A percentile compares a stretch with the other conserved stretches of the same genome.
phyloP scores from a whole-genome alignment of 2,329 filamentous ascomycete genomes.

The Fusarium equiseti region DNA sequence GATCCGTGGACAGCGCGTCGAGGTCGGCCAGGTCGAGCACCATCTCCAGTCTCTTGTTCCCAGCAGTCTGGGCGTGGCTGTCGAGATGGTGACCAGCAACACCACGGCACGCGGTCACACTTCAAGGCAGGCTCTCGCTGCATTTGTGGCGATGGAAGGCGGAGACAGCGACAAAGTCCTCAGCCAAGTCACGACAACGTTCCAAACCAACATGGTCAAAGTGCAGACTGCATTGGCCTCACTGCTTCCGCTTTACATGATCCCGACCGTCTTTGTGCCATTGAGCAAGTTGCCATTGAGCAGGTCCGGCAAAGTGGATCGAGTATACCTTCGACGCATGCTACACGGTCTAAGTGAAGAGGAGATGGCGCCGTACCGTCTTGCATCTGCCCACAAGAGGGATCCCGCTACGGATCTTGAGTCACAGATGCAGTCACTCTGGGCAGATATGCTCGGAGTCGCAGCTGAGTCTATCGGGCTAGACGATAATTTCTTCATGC shows the following conservation, averaged over 20 bases:
- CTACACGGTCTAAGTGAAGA: slow-evolving; percentile 11
- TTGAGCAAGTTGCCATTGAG: slow-evolving; percentile 13
- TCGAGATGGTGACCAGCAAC: slow-evolving; percentile 11
- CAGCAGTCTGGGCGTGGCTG: slow-evolving; percentile 13
- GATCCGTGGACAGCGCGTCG: slow-evolving; percentile 67
- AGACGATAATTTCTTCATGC: slow-evolving; percentile 14
- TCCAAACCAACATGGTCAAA: slow-evolving; percentile 9
- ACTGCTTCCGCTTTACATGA: slow-evolving; percentile 16
- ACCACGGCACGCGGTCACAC: slow-evolving; percentile 9
- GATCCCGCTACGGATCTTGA: slow-evolving; percentile 5
- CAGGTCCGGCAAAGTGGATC: slow-evolving; percentile 14
- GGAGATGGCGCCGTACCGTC: slow-evolving; percentile 12
- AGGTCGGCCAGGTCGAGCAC: slow-evolving; percentile 51
- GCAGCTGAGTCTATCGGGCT: slow-evolving; percentile 9
- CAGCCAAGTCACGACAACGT: slow-evolving; percentile 11
- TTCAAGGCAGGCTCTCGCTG: slow-evolving; percentile 12
- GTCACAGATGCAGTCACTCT: slow-evolving; percentile 14
- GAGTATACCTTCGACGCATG: slow-evolving; percentile 8
- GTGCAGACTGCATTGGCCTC: slow-evolving; percentile 8
- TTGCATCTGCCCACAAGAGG: slow-evolving; percentile 7
- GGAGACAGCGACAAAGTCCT: slow-evolving; percentile 15
- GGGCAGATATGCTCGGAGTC: slow-evolving; percentile 13
- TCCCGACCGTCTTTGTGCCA: slow-evolving; percentile 14
- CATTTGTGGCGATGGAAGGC: slow-evolving; percentile 14
- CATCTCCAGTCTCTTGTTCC: slow-evolving; percentile 12